Conservation (phyloP, 495 filamentous ascomycete species). For the Venustampulla echinocandica region DNA sequence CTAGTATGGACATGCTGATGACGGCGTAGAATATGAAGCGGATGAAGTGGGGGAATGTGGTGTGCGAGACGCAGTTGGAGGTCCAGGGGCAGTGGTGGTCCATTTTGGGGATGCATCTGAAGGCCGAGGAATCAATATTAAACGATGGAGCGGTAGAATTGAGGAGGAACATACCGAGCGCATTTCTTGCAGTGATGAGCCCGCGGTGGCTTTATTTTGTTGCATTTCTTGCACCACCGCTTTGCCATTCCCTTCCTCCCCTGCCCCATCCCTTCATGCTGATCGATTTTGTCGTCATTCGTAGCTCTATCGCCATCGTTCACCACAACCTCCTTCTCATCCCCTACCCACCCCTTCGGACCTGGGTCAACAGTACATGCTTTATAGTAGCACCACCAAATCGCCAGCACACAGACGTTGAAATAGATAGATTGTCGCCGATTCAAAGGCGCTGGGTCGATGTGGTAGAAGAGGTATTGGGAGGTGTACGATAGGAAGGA, state of each 20-base stretch:
- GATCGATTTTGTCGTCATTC: slow-evolving; percentile 18
- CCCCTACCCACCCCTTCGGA: slow-evolving; percentile 24
- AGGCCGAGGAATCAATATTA: neutral
- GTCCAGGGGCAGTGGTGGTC: slow-evolving; percentile 99
- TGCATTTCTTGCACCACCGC: slow-evolving; percentile 89
- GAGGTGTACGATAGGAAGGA: slow-evolving; percentile 75
- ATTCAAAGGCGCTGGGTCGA: slow-evolving; percentile 61
- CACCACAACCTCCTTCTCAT: slow-evolving; percentile 10
- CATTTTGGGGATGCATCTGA: slow-evolving; percentile 91
- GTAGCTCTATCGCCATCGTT: slow-evolving; percentile 9
- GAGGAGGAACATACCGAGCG: slow-evolving; percentile 40
- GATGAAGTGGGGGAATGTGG: slow-evolving; percentile 68
- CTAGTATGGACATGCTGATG: slow-evolving; percentile 49
- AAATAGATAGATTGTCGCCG: slow-evolving; percentile 54
- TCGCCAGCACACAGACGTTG: slow-evolving; percentile 61
- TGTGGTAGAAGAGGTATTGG: slow-evolving; percentile 70
- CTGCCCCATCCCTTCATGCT: slow-evolving; percentile 27
- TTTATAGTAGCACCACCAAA: slow-evolving; percentile 73
- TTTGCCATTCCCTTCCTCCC: too few relatives aligned
- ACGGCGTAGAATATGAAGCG: slow-evolving; percentile 60
- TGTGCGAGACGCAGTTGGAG: slow-evolving; percentile 81
- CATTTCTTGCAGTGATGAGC: slow-evolving; percentile 91
- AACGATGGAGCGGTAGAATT: neutral
- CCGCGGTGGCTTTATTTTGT: slow-evolving; percentile 71
- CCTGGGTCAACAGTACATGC: slow-evolving; percentile 76